A percentile compares a stretch with the other conserved stretches of the same genome.
These are phyloP conservation scores for Saccharomycopsis guyanensis DNA, from an alignment of 805 yeast species.

Conservation along the genomic window DNA sequence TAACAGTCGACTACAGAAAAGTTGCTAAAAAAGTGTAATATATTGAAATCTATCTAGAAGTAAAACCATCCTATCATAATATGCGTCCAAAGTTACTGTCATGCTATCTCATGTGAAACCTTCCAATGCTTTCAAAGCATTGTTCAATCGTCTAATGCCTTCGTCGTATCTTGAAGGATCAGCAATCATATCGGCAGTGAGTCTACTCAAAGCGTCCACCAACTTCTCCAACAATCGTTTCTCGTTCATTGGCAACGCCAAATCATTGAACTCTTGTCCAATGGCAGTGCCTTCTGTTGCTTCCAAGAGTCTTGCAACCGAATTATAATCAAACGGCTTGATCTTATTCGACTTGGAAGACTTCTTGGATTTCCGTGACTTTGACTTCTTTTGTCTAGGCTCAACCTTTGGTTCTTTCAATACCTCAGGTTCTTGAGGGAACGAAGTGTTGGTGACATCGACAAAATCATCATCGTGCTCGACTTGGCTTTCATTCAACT, in stretches of 20 bases:
- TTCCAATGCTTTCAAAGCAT: slow-evolving; percentile 79
- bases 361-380: neutral
- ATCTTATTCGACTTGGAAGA: neutral
- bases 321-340: slow-evolving; percentile 12
- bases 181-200: slow-evolving; percentile 85
- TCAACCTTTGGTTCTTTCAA: neutral
- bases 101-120: slow-evolving; percentile 67
- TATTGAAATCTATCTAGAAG: no score
- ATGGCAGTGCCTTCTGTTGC: slow-evolving; percentile 55
- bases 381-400: neutral
- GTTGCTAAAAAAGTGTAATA: no score
- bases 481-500: neutral
- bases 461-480: slow-evolving; percentile 5
- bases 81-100: no score
- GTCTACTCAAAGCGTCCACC: slow-evolving; percentile 74
- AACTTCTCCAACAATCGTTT: slow-evolving; percentile 76
- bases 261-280: slow-evolving; percentile 64
- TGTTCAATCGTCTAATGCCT: slow-evolving; percentile 70
- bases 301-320: slow-evolving; percentile 44
- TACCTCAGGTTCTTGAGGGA: neutral
- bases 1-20: no score
- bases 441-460: neutral
- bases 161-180: slow-evolving; percentile 76
- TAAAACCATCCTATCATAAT: no score
- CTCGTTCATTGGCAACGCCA: slow-evolving; percentile 70